Conservation (phyloP, 441 rosid species). For the Arabidopsis lyrata region DNA sequence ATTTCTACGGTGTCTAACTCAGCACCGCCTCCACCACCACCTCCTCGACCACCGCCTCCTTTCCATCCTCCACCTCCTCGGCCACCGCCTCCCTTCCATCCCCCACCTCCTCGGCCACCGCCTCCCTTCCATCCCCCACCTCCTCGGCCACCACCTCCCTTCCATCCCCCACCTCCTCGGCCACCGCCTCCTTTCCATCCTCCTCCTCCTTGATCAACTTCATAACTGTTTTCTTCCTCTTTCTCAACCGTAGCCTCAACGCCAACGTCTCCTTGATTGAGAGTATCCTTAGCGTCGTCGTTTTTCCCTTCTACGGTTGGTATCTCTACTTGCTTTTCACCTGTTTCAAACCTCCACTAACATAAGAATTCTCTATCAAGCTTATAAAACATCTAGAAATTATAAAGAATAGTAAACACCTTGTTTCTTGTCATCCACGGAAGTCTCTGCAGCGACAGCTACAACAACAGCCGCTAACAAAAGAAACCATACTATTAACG, state of each 20-base stretch:
- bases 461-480: constrained; percentile 36
- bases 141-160: constrained; percentile 15
- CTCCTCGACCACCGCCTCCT: too few species aligned
- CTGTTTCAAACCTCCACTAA: constrained; percentile 21
- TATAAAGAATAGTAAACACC: constrained; percentile 19
- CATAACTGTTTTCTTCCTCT: constrained; percentile 23
- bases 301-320: constrained; percentile 3
- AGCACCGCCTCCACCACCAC: constrained; percentile 48
- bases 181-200: constrained; percentile 8
- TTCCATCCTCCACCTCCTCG: constrained; percentile 38
- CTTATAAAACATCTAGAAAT: not conserved
- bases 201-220: constrained; percentile 28
- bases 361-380: constrained; percentile 11
- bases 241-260: constrained; percentile 11
- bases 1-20: not conserved
- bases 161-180: constrained; percentile 21
- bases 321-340: constrained; percentile 27
- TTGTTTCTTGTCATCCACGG: constrained; percentile 42
- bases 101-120: constrained; percentile 36
- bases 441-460: constrained; percentile 26
- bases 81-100: constrained; percentile 54
- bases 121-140: constrained; percentile 44
- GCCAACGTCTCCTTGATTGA: constrained; percentile 13
- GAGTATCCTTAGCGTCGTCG: constrained; percentile 12
- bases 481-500: constrained; percentile 41